phyloP scores from a whole-genome alignment of 768 basidiomycete genomes.

The Tricholoma terreum region DNA sequence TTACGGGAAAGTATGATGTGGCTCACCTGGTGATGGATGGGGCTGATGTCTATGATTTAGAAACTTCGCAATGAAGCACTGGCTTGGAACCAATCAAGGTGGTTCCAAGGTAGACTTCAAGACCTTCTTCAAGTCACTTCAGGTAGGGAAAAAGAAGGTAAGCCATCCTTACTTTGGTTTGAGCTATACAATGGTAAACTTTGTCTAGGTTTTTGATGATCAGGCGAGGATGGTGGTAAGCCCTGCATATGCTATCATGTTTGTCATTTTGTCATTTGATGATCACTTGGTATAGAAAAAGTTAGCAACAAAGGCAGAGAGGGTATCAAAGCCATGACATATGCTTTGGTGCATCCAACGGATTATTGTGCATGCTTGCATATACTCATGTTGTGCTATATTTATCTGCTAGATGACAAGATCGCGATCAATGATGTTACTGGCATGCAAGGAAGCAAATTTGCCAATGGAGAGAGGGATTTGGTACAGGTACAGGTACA shows the following conservation, averaged over 20 bases:
- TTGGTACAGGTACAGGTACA: background rate
- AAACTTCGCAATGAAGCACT: slow-evolving; percentile 4
- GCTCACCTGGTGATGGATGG: background rate
- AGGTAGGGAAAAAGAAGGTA: background rate
- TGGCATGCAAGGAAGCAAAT: background rate
- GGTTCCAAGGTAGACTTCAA: background rate
- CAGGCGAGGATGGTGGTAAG: background rate
- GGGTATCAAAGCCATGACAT: background rate
- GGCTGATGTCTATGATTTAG: background rate
- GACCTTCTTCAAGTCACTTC: background rate
- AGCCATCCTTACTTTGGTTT: background rate
- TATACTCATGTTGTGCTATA: too few relatives aligned
- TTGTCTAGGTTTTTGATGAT: background rate
- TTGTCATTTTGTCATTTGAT: too few relatives aligned
- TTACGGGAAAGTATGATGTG: too few relatives aligned
- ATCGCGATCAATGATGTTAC: background rate
- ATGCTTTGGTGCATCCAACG: too few relatives aligned
- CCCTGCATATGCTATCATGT: too few relatives aligned
- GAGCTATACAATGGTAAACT: background rate
- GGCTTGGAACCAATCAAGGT: background rate
- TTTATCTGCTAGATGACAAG: too few relatives aligned
- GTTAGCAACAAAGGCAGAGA: too few relatives aligned
- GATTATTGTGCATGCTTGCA: too few relatives aligned
- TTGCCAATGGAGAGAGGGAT: background rate
- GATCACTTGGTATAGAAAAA: background rate